Evolutionary conservation across 192 early-diverging fungal species (phyloP).

Genomic region (Linnemannia zychae): DNA sequence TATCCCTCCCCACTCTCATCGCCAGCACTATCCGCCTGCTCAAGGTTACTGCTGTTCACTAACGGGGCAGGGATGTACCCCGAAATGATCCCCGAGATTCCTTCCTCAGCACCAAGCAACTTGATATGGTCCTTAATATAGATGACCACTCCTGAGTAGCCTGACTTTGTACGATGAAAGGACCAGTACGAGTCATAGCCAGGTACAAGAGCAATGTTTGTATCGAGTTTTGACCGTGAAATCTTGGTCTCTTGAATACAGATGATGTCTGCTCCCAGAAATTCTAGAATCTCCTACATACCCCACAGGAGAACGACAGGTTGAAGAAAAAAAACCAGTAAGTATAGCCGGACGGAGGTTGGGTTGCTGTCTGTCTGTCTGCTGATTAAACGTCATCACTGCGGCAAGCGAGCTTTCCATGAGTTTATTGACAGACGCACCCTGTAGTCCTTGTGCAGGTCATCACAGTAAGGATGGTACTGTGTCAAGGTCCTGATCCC

Average conservation of each 20-base stretch:
- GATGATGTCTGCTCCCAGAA: conserved; percentile 68
- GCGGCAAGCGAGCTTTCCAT: no score
- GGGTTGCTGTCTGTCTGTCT: no score
- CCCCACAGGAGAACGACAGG: not conserved
- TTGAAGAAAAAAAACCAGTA: conserved; percentile 30
- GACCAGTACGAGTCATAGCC: conserved; percentile 84
- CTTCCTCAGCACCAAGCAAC: conserved; percentile 76
- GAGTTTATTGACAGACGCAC: no score
- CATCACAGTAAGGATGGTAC: conserved; percentile 67
- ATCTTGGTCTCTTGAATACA: conserved; percentile 89
- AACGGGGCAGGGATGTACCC: not conserved
- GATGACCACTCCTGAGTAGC: conserved; percentile 81
- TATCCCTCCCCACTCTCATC: not conserved
- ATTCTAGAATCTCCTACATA: conserved; percentile 57
- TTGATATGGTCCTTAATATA: conserved; percentile 68
- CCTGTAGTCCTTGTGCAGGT: conserved; percentile 59
- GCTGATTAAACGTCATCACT: no score
- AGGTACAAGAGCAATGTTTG: conserved; percentile 71
- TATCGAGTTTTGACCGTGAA: conserved; percentile 65
- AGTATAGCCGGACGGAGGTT: no score
- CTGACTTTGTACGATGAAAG: conserved; percentile 66
- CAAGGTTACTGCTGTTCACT: not conserved
- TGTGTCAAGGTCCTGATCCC: conserved; percentile 63
- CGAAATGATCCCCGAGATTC: conserved; percentile 69
- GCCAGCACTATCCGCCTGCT: not conserved